These are phyloP conservation scores for Cochlearia excelsa DNA, from an alignment of 345 rosid species.

Conservation along the genomic window DNA sequence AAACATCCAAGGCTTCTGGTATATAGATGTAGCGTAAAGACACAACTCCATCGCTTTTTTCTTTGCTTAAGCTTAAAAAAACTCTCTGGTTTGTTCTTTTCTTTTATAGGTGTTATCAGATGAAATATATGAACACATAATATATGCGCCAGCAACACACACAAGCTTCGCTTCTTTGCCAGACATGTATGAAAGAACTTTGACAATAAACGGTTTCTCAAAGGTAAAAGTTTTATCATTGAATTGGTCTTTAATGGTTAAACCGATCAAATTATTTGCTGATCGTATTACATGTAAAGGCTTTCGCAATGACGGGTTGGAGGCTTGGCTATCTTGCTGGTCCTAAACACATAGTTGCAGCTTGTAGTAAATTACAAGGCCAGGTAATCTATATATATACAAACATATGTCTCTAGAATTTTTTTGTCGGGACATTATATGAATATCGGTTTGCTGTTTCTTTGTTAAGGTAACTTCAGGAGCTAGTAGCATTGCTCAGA, in stretches of 20 bases:
- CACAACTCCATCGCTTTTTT: background rate
- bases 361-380: conserved; percentile 94
- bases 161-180: conserved; percentile 96
- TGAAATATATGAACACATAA: conserved; percentile 96
- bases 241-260: background rate
- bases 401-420: background rate
- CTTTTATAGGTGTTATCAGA: conserved; percentile 75
- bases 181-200: conserved; percentile 88
- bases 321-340: conserved; percentile 95
- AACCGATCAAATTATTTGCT: background rate
- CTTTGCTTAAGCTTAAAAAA: conserved; percentile 1
- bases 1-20: conserved; percentile 98
- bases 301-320: conserved; percentile 99
- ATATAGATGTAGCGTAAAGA: conserved; percentile 7
- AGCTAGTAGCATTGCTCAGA: conserved; percentile 88
- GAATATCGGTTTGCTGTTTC: background rate
- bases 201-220: conserved; percentile 93
- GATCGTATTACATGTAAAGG: conserved; percentile 46
- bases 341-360: conserved; percentile 85
- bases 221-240: conserved; percentile 52
- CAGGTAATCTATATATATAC: conserved; percentile 53
- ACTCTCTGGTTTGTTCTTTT: conserved; percentile 8
- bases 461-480: conserved; percentile 69
- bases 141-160: conserved; percentile 87
- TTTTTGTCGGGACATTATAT: background rate